A percentile compares a stretch with the other conserved stretches of the same genome.
These are phyloP conservation scores for Suillus placidus DNA, from an alignment of 768 basidiomycete species.

Conservation along the genomic window DNA sequence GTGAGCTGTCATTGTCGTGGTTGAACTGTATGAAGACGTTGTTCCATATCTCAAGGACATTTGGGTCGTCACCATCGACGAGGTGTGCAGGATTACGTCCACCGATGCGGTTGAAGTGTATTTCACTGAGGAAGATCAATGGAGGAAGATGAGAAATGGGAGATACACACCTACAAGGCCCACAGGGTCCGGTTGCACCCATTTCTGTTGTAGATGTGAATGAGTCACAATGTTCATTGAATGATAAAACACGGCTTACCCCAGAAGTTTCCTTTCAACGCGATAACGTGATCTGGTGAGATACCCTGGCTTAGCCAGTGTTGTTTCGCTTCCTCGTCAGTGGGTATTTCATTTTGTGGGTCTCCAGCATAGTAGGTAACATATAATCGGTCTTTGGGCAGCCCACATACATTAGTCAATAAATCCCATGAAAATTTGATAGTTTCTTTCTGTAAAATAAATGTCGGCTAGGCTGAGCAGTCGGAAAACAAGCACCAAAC, in stretches of 20 bases:
- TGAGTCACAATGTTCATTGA: not conserved
- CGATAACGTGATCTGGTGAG: constrained; percentile 84
- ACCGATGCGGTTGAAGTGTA: constrained; percentile 97
- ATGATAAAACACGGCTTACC: constrained; percentile 52
- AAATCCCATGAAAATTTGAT: constrained; percentile 94
- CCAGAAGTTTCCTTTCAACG: constrained; percentile 99
- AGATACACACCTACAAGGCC: constrained; percentile 78
- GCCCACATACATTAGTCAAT: constrained; percentile 83
- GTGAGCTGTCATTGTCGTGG: constrained; percentile 84
- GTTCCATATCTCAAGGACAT: constrained; percentile 99
- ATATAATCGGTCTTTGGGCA: constrained; percentile 90
- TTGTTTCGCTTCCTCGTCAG: constrained; percentile 87
- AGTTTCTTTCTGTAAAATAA: constrained; percentile 76
- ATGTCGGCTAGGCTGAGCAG: constrained; percentile 13
- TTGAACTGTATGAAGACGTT: constrained; percentile 99
- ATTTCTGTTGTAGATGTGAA: constrained; percentile 66
- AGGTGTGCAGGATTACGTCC: constrained; percentile 91
- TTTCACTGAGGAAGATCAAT: constrained; percentile 61
- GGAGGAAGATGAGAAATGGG: not conserved
- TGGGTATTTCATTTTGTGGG: constrained; percentile 73
- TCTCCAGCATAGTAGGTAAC: constrained; percentile 99
- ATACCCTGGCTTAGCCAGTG: constrained; percentile 91
- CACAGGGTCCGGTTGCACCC: constrained; percentile 98
- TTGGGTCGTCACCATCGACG: constrained; percentile 95
- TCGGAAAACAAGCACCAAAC: constrained; percentile 14